These are phyloP conservation scores for Pascua sp. DNA, from an alignment of 1,284 basidiomycete species.

Conservation along the genomic window DNA sequence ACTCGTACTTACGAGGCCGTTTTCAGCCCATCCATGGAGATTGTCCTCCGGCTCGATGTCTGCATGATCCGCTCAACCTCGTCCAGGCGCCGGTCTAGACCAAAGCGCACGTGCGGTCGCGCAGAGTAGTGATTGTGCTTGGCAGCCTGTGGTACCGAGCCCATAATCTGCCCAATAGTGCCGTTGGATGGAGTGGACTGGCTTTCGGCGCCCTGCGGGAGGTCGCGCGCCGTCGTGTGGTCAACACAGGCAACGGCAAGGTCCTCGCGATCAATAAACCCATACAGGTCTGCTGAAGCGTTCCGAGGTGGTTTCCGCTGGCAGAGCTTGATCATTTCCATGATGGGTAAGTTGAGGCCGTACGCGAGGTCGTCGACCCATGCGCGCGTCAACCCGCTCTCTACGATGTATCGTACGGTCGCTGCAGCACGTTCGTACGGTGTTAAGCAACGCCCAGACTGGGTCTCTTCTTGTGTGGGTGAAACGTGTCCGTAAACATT, in stretches of 20 bases:
- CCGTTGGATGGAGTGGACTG: constrained; percentile 4
- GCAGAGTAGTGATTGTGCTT: constrained; percentile 15
- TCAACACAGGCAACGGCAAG: constrained; percentile 49
- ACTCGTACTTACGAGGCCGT: constrained; percentile 60
- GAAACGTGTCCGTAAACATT: constrained; percentile 26
- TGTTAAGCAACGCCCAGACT: background rate
- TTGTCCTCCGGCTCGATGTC: constrained; percentile 64
- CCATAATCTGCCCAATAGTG: constrained; percentile 21
- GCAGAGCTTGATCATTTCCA: constrained; percentile 75
- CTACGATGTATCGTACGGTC: constrained; percentile 62
- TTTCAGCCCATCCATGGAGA: constrained; percentile 63
- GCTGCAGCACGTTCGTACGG: constrained; percentile 54
- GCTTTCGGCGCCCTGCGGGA: constrained; percentile 16
- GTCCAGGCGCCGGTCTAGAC: constrained; percentile 75
- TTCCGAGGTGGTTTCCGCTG: constrained; percentile 70
- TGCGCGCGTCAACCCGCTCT: constrained; percentile 53
- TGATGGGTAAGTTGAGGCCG: constrained; percentile 71
- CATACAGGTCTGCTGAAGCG: constrained; percentile 69
- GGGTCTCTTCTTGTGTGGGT: constrained; percentile 45
- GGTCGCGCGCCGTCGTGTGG: constrained; percentile 12
- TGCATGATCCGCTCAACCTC: constrained; percentile 84
- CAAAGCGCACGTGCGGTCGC: constrained; percentile 69
- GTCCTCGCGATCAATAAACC: constrained; percentile 74
- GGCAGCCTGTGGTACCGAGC: constrained; percentile 6
- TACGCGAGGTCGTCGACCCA: constrained; percentile 59